Evolutionary conservation across 345 rosid species (phyloP), one percentile per base, ranked within the genome.

Genomic region (Isatis tinctoria): DNA sequence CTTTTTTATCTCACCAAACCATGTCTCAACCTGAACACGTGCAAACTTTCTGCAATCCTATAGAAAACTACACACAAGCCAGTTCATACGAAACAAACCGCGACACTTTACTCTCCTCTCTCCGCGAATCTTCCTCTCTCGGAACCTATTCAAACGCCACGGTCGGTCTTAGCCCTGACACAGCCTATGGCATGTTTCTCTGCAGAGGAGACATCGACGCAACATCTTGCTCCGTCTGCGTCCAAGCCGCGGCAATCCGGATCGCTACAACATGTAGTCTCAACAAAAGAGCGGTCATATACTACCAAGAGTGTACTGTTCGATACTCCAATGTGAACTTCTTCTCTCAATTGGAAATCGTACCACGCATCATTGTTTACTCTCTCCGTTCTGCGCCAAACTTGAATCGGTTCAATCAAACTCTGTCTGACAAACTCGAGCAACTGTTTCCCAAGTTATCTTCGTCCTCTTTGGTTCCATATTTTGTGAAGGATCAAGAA

Each of bases 291-390:
- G 60, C 83, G 6, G 40, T 78, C 1, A 18, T 70, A 51, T 82
- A 52, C 64, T 83, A 64, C 51, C 76, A 82, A 4, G 52, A 69
- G 57, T 88, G 90, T 60, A 59, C 72, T 71, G 10, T 86, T 13
- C 76, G 85, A 1, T 84, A 84, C 72, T 77, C 86, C 0, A 40
- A 75, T 17, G 14, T 4, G 0, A 40, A 47, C 4, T 75, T 68
- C 69, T 75, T 67, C 54, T 17, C 52, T 30, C 3, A 0, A 12
- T 4, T 73, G 2, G 69, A 73, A 20, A 1, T 20, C 20, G 14
- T 0, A 40, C 76, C 69, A 24, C 1, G n/a, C 39, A 4, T 8
- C 47, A 3, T 26, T 27, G 0, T 6, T 3, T 52, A 11, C 33
- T 51, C 52, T 28, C 4, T 0, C 0, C 13, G 0, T 5, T 2